Base-by-base conservation (phyloP, 2,329 filamentous ascomycete genomes). In the Aureobasidium sp. region DNA sequence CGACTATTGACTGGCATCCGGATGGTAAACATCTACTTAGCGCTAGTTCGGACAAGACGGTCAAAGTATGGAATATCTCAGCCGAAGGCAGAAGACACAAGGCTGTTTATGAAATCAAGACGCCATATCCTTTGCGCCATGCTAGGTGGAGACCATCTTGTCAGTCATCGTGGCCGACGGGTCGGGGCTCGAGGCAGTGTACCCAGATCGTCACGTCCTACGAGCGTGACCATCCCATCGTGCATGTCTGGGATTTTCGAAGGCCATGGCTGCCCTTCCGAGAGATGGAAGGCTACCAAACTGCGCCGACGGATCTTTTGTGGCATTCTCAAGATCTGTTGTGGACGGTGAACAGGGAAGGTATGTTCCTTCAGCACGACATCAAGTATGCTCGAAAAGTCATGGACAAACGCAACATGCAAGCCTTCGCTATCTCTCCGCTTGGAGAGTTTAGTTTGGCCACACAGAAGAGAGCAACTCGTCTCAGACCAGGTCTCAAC, bases 211-310 rank as follows among this genome's bases (percentile, higher is more conserved):
- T 83, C 42, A 85, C 84, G 2, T 81, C 82, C 5, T 87, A 87
- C 69, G 82, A 86, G 68, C 78, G 82, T 57, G 80, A 84, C 65
- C 82, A 87, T 69, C 79, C 84, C 0, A 75, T 81, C 37, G 75
- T 87, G 59, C 85, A 87, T 67, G 73, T 87, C 3, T 87, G 85
- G 85, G 85, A 87, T 70, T 79, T 87, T 65, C 80, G 83, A 41
- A 78, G 85, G 37, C 83, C 84, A 6, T 77, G 80, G 66, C 73
- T 87, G n/a, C 85, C 85, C 0, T 86, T 84, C 67, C 79, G 82
- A 46, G 84, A 86, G 68, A 78, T 87, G 65, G 78, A 80, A 68
- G 80, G 79, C 61, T 83, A 84, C 67, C 74, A 78, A 52, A 78
- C 77, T 5, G 78, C 81, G 17, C 79, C 84, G 23, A 80, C 82